Evolutionary conservation across 1,284 basidiomycete species (phyloP), one percentile per base, ranked within the genome.

Genomic region (Papiliotrema flavescens): DNA sequence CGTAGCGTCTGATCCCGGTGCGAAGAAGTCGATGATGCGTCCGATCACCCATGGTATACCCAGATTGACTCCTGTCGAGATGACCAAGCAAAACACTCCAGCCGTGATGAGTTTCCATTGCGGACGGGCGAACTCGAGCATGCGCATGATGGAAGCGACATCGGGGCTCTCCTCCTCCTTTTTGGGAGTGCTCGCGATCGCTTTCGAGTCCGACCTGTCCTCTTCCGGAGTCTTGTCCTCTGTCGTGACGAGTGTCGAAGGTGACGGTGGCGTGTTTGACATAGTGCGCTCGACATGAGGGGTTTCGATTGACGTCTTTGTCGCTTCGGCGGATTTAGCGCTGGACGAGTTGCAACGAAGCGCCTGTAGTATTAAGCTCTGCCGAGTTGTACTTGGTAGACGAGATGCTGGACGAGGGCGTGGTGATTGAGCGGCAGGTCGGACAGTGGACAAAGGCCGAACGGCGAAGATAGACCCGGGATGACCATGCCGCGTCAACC

Each of bases 21-120:
- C 66, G 49, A 75, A 75, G 59, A 66, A 73, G 58, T 75, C 73
- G 55, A 75, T 75, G 45, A 75, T 75, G 26, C 71, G 61, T 46
- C 73, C 73, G 49, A 74, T 74, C 8, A 67, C 64, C 64, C 67
- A 74, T 17, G 73, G 73, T 9, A 73, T 68, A 3, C 65, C 62
- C 11, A 74, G 61, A 26, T 68, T 69, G 41, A 73, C 70, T 50
- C 63, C 70, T 3, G 73, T 75, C 2, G 70, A 71, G 22, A 75
- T 51, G 19, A 62, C 59, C 8, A 75, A 61, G 55, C 64, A 71
- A 14, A 55, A 42, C 2, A 73, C 63, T 40, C 73, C 73, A 35
- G 66, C 51, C 0, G 66, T 64, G 11, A 75, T 54, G 6, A 75
- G 60, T 17, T 49, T 64, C 69, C 68, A 72, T 62, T 75, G 73